phyloP scores from a whole-genome alignment of 2,329 filamentous ascomycete species.

The Chaetomiaceae sp. region DNA sequence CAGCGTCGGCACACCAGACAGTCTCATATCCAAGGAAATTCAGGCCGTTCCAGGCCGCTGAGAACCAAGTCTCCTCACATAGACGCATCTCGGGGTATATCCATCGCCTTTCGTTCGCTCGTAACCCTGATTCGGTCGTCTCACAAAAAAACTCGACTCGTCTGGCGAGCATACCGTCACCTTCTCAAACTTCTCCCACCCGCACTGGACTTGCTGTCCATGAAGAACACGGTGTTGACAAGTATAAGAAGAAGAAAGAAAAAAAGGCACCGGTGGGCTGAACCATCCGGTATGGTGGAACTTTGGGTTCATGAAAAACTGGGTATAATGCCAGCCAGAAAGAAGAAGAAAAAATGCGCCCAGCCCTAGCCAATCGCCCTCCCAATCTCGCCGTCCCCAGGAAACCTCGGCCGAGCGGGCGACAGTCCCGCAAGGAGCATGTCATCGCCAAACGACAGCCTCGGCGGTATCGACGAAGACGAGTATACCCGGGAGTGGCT shows the following conservation, averaged over 20 bases:
- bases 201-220: not conserved
- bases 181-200: not conserved
- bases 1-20: not conserved
- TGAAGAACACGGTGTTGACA: not conserved
- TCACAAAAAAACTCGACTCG: slow-evolving; percentile 3
- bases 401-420: slow-evolving; percentile 42
- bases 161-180: not conserved
- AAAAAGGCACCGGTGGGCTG: not conserved
- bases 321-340: too few relatives aligned
- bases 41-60: slow-evolving; percentile 1
- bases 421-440: slow-evolving; percentile 43
- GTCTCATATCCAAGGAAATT: slow-evolving; percentile 1
- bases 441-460: slow-evolving; percentile 46
- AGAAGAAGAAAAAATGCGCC: not conserved
- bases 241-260: slow-evolving; percentile 3
- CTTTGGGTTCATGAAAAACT: not conserved
- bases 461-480: slow-evolving; percentile 40
- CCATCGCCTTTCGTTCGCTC: slow-evolving; percentile 21
- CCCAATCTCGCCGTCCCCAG: slow-evolving; percentile 46
- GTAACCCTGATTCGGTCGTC: slow-evolving; percentile 8
- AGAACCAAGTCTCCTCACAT: not conserved
- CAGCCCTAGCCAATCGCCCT: slow-evolving; percentile 47
- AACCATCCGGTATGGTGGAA: not conserved
- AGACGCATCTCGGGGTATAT: slow-evolving; percentile 19
- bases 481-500: slow-evolving; percentile 42